These are phyloP conservation scores for Exophiala viscosa DNA, from an alignment of 2,329 filamentous ascomycete genomes.

Conservation along the genomic window DNA sequence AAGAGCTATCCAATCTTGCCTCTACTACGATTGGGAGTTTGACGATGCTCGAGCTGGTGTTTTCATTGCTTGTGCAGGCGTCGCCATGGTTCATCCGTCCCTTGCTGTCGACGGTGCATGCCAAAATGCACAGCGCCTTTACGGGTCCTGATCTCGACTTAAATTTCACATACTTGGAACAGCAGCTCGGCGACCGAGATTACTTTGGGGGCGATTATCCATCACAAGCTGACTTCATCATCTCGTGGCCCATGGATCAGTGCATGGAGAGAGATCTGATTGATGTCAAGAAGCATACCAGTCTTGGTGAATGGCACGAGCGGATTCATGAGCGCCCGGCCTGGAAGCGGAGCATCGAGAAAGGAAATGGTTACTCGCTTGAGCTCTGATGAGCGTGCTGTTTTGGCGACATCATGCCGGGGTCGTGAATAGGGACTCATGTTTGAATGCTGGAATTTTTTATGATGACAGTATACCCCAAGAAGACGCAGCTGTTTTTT, in stretches of 20 bases:
- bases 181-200: conserved; percentile 20
- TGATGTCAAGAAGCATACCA: conserved; percentile 20
- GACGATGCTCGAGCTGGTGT: conserved; percentile 28
- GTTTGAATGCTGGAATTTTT: not conserved
- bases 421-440: not conserved
- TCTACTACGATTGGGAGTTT: conserved; percentile 28
- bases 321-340: conserved; percentile 23
- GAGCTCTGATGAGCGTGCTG: not conserved
- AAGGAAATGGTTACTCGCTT: conserved; percentile 25
- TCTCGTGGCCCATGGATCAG: conserved; percentile 22
- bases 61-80: conserved; percentile 20
- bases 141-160: conserved; percentile 17
- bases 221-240: conserved; percentile 24
- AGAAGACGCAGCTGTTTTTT: not conserved
- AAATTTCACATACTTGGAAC: conserved; percentile 19
- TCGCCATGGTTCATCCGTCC: conserved; percentile 25
- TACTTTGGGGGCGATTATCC: conserved; percentile 25
- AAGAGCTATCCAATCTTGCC: conserved; percentile 31
- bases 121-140: conserved; percentile 16
- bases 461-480: not conserved
- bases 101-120: conserved; percentile 16
- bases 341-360: conserved; percentile 27
- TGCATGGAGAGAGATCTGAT: conserved; percentile 10
- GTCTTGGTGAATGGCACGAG: conserved; percentile 21
- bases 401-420: not conserved